Base-by-base conservation (phyloP, 2,329 filamentous ascomycete genomes). In the Elsinoe australis region DNA sequence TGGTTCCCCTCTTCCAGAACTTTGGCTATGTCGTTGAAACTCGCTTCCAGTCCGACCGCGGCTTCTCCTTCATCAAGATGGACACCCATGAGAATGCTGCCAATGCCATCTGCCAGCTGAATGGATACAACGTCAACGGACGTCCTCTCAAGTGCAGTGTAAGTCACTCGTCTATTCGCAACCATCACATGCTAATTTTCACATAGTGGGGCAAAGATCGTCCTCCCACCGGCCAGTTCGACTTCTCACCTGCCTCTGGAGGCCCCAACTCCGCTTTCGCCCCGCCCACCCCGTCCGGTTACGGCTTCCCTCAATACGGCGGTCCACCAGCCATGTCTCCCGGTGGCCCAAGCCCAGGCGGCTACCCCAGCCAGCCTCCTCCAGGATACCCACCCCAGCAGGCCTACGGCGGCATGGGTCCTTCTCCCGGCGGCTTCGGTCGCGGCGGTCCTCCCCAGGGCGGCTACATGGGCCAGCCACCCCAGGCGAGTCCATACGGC, bases 51-150 rank as follows among this genome's bases (percentile, higher is more conserved):
- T 88, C 92, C 49, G 92, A 98, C 66, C 86, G 92, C 57, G 92
- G 92, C 10, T 98, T 98, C 65, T 88, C 92, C 5, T 98, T 98
- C 66, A 87, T 98, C 68, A 98, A 98, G 75, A 95, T 98, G 89
- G 92, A 98, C 65, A 85, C 82, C 5, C 92, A 98, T 62, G 92
- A 98, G 71, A 95, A 95, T 62, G 92, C 92, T 2, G 89, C 92
- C 48, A 95, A 95, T 85, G 88, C 89, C 26, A 98, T 98, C 62
- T 98, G 92, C 70, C 89, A 96, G 65, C 77, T 98, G 62, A 96
- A 90, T 60, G 90, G 90, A 24, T 98, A 96, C 72, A 94, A 95
- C 58, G 90, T 98, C 59, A 95, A 98, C 61, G 92, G 92, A 46
- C 83, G 92, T 56, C 92, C 92, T 47, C 71, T 98, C 58, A 98